Base-by-base conservation (phyloP, 306 rosid genomes). In the Pterocarpus macrocarpus region DNA sequence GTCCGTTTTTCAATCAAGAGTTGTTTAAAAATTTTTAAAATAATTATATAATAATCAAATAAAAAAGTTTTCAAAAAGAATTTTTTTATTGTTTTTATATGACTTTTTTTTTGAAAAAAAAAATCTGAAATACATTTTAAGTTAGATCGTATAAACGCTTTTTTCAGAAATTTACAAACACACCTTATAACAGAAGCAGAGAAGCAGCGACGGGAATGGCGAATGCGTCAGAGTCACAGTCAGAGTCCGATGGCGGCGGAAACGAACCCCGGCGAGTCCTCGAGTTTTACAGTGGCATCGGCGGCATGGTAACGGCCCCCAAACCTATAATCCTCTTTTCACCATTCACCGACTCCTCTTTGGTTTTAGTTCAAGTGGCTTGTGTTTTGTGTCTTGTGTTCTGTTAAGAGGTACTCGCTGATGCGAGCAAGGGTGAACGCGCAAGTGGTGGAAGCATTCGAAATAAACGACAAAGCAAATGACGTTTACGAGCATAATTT, bases 271-370 rank as follows among this genome's bases (percentile, higher is more conserved):
- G 89, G 95, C 84, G 88, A 82, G 92, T 93, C 52, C 94, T 95
- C n/a, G 99, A 93, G 81, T 95, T 93, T 84, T 95, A 90, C 90
- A 95, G 98, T 55, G 97, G 99, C 67, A 89, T 95, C 56, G 99
- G 98, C 45, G 99, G 99, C 81, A 89, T 95, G 98, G 99, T 95
- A 83, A 36, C 2, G 39, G 2, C 41, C 53, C 8, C 8, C 10
- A 43, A 2, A 53, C 14, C 28, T 22, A 45, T 49, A 28, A 39
- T 69, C 32, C 16, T 52, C 4, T 16, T 30, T 64, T 64, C 45
- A 35, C 47, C 11, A 1, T 43, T 43, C 47, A 43, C 11, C 47
- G 8, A 43, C 47, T 55, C 61, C 59, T 55, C 30, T 55, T 16
- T 22, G 12, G 13, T 15, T 65, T 65, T 33, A 64, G 7, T n/a